phyloP scores from a whole-genome alignment of 1,284 basidiomycete genomes.

The Sparassis latifolia region DNA sequence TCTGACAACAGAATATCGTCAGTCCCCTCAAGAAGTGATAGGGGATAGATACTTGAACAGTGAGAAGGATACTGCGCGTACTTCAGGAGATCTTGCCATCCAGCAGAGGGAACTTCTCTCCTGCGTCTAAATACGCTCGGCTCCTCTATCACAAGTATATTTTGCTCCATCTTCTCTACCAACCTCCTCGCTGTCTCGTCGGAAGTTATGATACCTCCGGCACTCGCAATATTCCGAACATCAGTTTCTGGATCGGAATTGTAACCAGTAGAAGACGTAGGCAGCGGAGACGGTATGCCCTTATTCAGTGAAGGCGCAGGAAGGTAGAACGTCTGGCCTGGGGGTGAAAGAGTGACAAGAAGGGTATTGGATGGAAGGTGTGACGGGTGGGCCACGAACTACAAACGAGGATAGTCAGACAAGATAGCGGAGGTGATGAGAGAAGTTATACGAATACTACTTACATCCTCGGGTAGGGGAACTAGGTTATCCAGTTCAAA shows the following conservation, averaged over 20 bases:
- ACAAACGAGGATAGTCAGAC: conserved; percentile 1
- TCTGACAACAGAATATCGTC: conserved; percentile 31
- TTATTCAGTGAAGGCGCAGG: conserved; percentile 19
- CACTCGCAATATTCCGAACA: conserved; percentile 22
- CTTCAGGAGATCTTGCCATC: conserved; percentile 68
- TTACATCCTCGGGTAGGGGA: conserved; percentile 57
- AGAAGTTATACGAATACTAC: conserved; percentile 18
- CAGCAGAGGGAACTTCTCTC: conserved; percentile 36
- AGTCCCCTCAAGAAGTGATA: not conserved
- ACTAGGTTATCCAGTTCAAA: conserved; percentile 56
- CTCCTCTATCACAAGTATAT: no score
- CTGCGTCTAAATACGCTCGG: conserved; percentile 1
- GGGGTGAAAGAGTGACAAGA: conserved; percentile 56
- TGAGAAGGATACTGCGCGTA: conserved; percentile 26
- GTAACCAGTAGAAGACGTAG: conserved; percentile 44
- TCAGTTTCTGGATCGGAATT: conserved; percentile 64
- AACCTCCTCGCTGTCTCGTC: conserved; percentile 4
- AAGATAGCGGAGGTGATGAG: conserved; percentile 3
- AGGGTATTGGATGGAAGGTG: conserved; percentile 69
- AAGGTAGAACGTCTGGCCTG: conserved; percentile 52
- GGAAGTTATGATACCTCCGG: conserved; percentile 13
- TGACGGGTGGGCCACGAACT: conserved; percentile 41
- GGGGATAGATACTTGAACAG: not conserved
- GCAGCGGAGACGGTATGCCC: no score
- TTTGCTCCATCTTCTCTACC: not conserved